Conservation (phyloP, 1,284 basidiomycete genomes). For the Termitomyces sp. region DNA sequence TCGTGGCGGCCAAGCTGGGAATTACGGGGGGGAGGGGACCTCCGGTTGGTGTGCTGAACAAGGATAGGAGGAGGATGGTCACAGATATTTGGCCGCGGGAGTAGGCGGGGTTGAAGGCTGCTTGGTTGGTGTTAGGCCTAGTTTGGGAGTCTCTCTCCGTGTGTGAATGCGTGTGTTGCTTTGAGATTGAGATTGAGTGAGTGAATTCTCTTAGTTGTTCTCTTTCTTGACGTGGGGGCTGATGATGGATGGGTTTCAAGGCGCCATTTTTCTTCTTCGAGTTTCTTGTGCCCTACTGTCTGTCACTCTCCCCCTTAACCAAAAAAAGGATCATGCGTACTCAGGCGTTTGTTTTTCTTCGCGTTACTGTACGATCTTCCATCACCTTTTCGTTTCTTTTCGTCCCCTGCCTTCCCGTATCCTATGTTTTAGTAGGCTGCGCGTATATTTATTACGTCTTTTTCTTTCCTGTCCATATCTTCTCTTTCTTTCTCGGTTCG, state of each 20-base stretch:
- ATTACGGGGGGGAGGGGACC: slow-evolving; percentile 16
- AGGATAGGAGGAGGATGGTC: slow-evolving; percentile 38
- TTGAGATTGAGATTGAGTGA: slow-evolving; percentile 1
- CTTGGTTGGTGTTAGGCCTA: neutral
- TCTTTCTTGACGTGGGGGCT: neutral
- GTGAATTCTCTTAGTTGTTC: neutral
- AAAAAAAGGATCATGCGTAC: neutral
- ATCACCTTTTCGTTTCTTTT: neutral
- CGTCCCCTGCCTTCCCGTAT: slow-evolving; percentile 11
- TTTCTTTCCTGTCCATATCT: slow-evolving; percentile 3
- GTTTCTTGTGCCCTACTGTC: neutral
- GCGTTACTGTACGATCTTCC: neutral
- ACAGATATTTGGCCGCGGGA: slow-evolving; percentile 39
- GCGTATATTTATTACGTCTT: slow-evolving; percentile 11
- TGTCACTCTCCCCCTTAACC: neutral
- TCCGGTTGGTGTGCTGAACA: slow-evolving; percentile 21
- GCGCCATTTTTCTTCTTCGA: neutral
- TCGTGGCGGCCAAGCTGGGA: neutral
- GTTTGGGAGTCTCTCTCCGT: neutral
- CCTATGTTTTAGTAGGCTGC: slow-evolving; percentile 8
- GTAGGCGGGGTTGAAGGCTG: neutral
- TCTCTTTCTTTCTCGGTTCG: too few species aligned
- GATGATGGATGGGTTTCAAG: neutral
- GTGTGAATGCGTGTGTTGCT: neutral
- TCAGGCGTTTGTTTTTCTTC: neutral